These are phyloP conservation scores for Cercospora sojina DNA, from an alignment of 2,329 filamentous ascomycete genomes.

Conservation along the genomic window DNA sequence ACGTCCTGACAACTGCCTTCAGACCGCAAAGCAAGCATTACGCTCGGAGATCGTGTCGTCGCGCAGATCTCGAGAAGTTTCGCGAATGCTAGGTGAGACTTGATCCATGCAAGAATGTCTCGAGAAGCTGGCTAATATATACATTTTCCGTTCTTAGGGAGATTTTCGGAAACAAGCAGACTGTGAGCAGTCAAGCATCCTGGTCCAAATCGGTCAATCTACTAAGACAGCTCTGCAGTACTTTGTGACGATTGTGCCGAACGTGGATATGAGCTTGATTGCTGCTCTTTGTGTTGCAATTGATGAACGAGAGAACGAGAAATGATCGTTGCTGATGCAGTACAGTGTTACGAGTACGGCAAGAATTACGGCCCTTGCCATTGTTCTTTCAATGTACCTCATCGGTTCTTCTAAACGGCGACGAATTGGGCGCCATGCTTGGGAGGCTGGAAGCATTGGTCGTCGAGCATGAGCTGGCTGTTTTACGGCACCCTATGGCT, in stretches of 20 bases:
- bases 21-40: slow-evolving; percentile 59
- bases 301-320: slow-evolving; percentile 63
- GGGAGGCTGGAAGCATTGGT: not conserved
- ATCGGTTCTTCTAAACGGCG: not conserved
- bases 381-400: not conserved
- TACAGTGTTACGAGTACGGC: not conserved
- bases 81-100: slow-evolving; percentile 45
- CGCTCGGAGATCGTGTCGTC: slow-evolving; percentile 51
- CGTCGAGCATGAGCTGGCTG: not conserved
- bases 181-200: slow-evolving; percentile 35
- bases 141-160: slow-evolving; percentile 43
- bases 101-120: not conserved
- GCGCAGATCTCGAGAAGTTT: slow-evolving; percentile 61
- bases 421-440: not conserved
- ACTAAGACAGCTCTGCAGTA: slow-evolving; percentile 44
- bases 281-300: slow-evolving; percentile 66
- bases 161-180: slow-evolving; percentile 61
- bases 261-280: slow-evolving; percentile 65
- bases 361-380: not conserved
- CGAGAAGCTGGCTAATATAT: not conserved
- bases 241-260: slow-evolving; percentile 61
- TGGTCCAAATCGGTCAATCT: not conserved
- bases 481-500: not conserved
- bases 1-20: not conserved
- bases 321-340: not conserved